Evolutionary conservation across 306 rosid genomes (phyloP).

Genomic region (Medicago arabica): DNA sequence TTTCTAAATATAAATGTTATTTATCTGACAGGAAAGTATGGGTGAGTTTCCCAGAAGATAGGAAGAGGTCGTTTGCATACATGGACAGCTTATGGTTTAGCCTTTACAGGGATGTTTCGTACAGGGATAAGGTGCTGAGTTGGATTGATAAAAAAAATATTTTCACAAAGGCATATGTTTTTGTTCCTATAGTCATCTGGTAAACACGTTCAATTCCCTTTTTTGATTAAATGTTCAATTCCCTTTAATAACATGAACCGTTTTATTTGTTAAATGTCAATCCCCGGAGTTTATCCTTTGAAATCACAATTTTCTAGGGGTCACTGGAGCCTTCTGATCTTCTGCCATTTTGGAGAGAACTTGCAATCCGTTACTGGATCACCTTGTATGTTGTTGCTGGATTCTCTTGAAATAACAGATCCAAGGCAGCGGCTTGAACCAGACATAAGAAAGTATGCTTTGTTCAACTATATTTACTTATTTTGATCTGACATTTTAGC

Average conservation of each 20-base stretch:
- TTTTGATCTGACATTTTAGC: slow-evolving; percentile 5
- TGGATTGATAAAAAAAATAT: slow-evolving; percentile 70
- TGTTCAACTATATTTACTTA: slow-evolving; percentile 34
- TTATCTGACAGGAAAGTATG: slow-evolving; percentile 67
- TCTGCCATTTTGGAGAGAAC: slow-evolving; percentile 76
- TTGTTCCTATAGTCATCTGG: slow-evolving; percentile 91
- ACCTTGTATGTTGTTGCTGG: slow-evolving; percentile 80
- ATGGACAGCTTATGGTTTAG: slow-evolving; percentile 78
- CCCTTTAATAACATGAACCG: not conserved
- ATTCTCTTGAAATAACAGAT: slow-evolving; percentile 67
- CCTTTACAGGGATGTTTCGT: slow-evolving; percentile 48
- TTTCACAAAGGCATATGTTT: slow-evolving; percentile 76
- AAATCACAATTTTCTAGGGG: slow-evolving; percentile 55
- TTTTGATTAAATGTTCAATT: not conserved
- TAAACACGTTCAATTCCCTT: slow-evolving; percentile 42
- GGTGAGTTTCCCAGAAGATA: slow-evolving; percentile 66
- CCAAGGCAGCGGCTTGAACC: slow-evolving; percentile 71
- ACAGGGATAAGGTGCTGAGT: slow-evolving; percentile 63
- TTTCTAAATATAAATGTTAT: slow-evolving; percentile 33
- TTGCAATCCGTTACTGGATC: slow-evolving; percentile 48
- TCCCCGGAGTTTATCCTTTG: slow-evolving; percentile 27
- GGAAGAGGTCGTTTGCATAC: slow-evolving; percentile 56
- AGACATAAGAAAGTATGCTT: slow-evolving; percentile 66
- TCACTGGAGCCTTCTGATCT: slow-evolving; percentile 82
- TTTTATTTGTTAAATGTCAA: slow-evolving; percentile 16